Evolutionary conservation across 371 early-diverging fungal species (phyloP).

Genomic region (Lichtheimia ornata): DNA sequence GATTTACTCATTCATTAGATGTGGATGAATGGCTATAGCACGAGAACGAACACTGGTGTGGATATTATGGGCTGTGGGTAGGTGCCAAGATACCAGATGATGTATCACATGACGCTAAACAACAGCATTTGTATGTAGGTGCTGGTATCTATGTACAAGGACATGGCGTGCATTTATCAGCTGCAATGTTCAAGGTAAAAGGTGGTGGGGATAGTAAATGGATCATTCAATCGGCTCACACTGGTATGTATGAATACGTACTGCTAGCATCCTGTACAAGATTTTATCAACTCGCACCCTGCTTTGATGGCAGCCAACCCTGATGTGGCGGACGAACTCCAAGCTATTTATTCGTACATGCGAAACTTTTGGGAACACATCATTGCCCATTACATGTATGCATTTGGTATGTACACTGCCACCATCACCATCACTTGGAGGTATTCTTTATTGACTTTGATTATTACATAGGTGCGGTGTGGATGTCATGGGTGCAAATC

Average conservation of each 20-base stretch:
- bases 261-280: conserved; percentile 45
- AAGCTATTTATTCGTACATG: conserved; percentile 51
- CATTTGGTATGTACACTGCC: conserved; percentile 13
- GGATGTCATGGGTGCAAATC: conserved; percentile 58
- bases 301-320: conserved; percentile 39
- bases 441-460: neutral
- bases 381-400: conserved; percentile 65
- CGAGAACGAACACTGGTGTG: conserved; percentile 36
- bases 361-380: conserved; percentile 57
- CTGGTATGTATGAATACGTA: no score
- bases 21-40: neutral
- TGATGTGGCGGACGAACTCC: conserved; percentile 26
- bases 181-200: conserved; percentile 47
- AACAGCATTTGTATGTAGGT: conserved; percentile 15
- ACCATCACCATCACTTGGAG: neutral
- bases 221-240: neutral
- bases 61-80: conserved; percentile 29
- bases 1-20: no score
- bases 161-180: conserved; percentile 48
- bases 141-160: conserved; percentile 49
- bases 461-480: conserved; percentile 41
- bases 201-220: neutral
- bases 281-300: conserved; percentile 39
- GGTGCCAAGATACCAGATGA: neutral
- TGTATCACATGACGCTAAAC: neutral